Conservation (phyloP, 306 rosid genomes). For the Ochetophila trinervis region DNA sequence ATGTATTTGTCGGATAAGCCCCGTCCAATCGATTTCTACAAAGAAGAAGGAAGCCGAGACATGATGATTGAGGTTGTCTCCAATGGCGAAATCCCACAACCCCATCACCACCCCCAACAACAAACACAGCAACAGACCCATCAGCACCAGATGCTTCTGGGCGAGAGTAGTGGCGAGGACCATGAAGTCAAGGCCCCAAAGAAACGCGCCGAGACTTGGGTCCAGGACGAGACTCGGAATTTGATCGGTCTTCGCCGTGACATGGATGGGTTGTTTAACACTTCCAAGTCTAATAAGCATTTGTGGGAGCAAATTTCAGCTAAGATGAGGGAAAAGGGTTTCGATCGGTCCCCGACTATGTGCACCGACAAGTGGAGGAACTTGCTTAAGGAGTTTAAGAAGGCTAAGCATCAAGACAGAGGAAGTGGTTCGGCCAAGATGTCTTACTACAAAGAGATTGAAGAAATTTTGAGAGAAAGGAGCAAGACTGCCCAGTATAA, state of each 20-base stretch:
- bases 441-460: conserved; percentile 89
- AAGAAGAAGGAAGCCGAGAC: conserved; percentile 52
- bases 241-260: conserved; percentile 68
- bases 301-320: conserved; percentile 90
- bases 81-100: conserved; percentile 36
- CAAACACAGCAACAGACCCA: conserved; percentile 39
- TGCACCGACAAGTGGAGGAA: conserved; percentile 99
- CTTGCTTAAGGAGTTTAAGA: conserved; percentile 87
- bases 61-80: conserved; percentile 75
- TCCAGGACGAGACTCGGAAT: conserved; percentile 87
- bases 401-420: conserved; percentile 70
- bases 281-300: conserved; percentile 89
- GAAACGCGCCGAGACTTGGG: conserved; percentile 97
- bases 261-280: conserved; percentile 73
- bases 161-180: conserved; percentile 82
- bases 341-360: conserved; percentile 92
- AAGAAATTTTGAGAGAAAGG: conserved; percentile 75
- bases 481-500: conserved; percentile 54
- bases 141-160: conserved; percentile 56
- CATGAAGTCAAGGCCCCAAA: conserved; percentile 89
- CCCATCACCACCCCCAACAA: conserved; percentile 23
- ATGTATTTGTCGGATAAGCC: conserved; percentile 82
- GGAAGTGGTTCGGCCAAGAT: conserved; percentile 85
- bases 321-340: conserved; percentile 85
- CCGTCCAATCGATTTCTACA: conserved; percentile 68